Conservation (phyloP, 148 eudicot species). For the Linanthus parryae region DNA sequence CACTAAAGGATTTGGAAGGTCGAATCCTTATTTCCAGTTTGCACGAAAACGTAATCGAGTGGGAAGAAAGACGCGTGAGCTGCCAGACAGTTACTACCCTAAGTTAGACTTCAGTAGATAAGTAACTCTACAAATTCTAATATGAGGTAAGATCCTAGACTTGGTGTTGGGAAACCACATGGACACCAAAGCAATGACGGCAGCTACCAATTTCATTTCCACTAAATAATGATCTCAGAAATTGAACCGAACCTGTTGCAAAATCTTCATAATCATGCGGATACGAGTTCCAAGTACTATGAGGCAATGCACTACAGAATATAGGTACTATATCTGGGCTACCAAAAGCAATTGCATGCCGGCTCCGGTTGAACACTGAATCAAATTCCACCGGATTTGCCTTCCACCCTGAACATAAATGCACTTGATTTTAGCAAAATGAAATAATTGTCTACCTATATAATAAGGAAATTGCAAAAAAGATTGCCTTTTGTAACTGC, state of each 20-base stretch:
- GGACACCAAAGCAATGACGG: neutral
- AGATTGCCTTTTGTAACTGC: slow-evolving; percentile 86
- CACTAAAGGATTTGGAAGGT: no score
- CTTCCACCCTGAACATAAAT: slow-evolving; percentile 70
- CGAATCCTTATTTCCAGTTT: no score
- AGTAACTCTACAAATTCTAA: no score
- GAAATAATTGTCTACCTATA: neutral
- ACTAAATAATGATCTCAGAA: slow-evolving; percentile 7
- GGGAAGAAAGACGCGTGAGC: no score
- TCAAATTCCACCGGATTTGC: slow-evolving; percentile 99
- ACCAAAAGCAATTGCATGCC: slow-evolving; percentile 81
- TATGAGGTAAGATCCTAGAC: no score
- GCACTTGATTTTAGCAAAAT: neutral
- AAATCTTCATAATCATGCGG: slow-evolving; percentile 96
- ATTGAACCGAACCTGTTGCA: slow-evolving; percentile 66
- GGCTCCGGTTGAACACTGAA: slow-evolving; percentile 86
- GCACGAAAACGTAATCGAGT: no score
- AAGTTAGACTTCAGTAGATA: no score
- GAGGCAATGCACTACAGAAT: slow-evolving; percentile 81
- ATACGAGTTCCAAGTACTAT: slow-evolving; percentile 87
- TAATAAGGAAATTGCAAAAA: neutral
- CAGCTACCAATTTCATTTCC: neutral
- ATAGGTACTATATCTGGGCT: slow-evolving; percentile 97
- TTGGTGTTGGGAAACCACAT: neutral
- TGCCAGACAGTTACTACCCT: no score